These are phyloP conservation scores for Chrysanthemum seticuspe DNA, from an alignment of 129 eudicot species.

Conservation along the genomic window DNA sequence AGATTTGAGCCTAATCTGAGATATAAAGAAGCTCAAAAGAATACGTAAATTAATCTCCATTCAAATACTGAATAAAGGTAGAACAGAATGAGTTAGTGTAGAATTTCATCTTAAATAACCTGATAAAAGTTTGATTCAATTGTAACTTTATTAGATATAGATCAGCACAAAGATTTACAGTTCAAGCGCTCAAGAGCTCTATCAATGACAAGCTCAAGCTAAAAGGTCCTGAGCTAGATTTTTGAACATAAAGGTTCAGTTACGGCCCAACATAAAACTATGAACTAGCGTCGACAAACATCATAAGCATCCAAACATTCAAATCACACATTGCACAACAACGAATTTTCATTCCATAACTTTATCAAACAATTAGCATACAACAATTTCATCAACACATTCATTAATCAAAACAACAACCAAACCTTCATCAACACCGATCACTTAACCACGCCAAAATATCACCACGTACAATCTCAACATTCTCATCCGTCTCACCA, in stretches of 20 bases:
- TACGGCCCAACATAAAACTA: no score
- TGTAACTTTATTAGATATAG: no score
- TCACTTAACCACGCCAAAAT: slow-evolving; percentile 67
- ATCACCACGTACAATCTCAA: slow-evolving; percentile 67
- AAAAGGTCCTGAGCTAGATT: neutral
- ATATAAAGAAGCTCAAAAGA: no score
- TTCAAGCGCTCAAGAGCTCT: neutral
- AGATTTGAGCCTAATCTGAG: no score
- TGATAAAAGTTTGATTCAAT: neutral
- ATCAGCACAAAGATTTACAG: neutral
- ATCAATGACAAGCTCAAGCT: neutral
- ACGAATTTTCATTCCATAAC: slow-evolving; percentile 6
- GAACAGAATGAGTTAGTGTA: no score
- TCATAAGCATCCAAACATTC: slow-evolving; percentile 14
- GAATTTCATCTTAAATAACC: neutral
- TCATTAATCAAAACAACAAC: neutral
- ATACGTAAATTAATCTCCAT: no score
- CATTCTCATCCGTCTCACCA: slow-evolving; percentile 90
- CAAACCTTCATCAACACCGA: slow-evolving; percentile 40
- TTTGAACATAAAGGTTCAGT: no score
- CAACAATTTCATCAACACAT: slow-evolving; percentile 9
- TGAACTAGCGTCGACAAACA: neutral
- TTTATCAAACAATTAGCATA: slow-evolving; percentile 11
- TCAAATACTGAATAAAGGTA: no score
- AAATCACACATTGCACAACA: slow-evolving; percentile 21